phyloP scores from a whole-genome alignment of 2,329 filamentous ascomycete genomes.

The Aspergillus viridinutans region DNA sequence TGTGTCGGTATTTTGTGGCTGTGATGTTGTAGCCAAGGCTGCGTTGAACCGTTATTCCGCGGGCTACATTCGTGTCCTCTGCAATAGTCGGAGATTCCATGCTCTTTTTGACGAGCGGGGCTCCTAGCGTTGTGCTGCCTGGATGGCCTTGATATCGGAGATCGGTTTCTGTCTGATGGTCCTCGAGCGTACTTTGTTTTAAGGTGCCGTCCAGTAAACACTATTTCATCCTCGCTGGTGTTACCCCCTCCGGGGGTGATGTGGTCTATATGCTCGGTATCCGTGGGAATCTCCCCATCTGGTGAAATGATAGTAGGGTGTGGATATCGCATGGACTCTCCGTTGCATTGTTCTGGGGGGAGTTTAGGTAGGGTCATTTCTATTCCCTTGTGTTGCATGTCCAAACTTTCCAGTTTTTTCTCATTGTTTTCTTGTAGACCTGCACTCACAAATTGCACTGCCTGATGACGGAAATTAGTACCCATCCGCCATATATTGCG shows the following conservation, averaged over 20 bases:
- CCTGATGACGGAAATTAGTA: slow-evolving; percentile 51
- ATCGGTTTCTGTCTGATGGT: background rate
- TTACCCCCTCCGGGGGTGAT: slow-evolving; percentile 37
- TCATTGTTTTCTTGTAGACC: slow-evolving; percentile 42
- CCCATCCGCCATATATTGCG: slow-evolving; percentile 47
- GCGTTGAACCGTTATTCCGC: background rate
- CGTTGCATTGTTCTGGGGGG: background rate
- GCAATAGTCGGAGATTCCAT: background rate
- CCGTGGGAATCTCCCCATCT: slow-evolving; percentile 19
- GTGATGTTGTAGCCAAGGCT: background rate
- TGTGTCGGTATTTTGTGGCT: background rate
- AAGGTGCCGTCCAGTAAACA: slow-evolving; percentile 35
- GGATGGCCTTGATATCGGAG: background rate
- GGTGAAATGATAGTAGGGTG: slow-evolving; percentile 32
- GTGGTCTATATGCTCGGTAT: slow-evolving; percentile 30
- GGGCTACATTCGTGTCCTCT: background rate
- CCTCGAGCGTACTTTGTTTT: slow-evolving; percentile 12
- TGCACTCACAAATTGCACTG: slow-evolving; percentile 59
- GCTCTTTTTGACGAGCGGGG: background rate
- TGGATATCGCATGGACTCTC: background rate
- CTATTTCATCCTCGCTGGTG: slow-evolving; percentile 63
- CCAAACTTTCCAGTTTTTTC: slow-evolving; percentile 14
- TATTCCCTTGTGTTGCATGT: background rate
- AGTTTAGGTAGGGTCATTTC: background rate
- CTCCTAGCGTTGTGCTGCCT: background rate